Base-by-base conservation (phyloP, 23 red algal genomes). In the Gracilaria caudata region DNA sequence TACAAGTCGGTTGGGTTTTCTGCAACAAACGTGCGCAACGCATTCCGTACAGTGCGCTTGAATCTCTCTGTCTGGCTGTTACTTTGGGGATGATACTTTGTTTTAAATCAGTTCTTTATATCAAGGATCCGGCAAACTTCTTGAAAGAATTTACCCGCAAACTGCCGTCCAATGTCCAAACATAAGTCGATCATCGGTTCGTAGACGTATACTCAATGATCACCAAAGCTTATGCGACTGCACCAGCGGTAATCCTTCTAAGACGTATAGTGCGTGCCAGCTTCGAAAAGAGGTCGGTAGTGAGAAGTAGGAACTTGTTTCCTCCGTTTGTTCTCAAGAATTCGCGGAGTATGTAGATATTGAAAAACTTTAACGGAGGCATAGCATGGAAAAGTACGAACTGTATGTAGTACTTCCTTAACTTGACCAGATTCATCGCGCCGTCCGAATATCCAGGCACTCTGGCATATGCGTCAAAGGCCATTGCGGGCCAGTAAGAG, bases 401-500 rank as follows among this genome's bases (percentile, higher is more conserved):
- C 76, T 79, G 12, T 33, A 57, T 79, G 49, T 11, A 46, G 49
- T 79, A 37, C 43, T 79, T 79, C 5, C 46, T 43, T 3, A 79
- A 30, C 30, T 57, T 51, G n/a, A 53, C 45, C 28, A 23, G 76
- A 21, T 79, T 53, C 43, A 8, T 46, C 26, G 47, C 7, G 26
- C 76, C 55, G 30, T 25, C 44, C 9, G 26, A 25, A 54, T 46
- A 79, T 29, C 56, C 51, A 32, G 16, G 38, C 21, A 29, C 41
- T 7, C 12, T 35, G 26, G 6, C 56, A 28, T 68, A 64, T 30
- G 35, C 40, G 38, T 68, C 32, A n/a, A 68, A 28, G 5, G 58
- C 36, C 80, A 83, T 83, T 43, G 41, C 44, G 45, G 82, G 82
- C 64, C 68, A 86, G 33, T 75, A 86, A 10, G 76, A 86, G 56